Percentiles rank a stretch among this genome's conserved stretches.
These are phyloP conservation scores for Fusarium cyanostomum DNA, from an alignment of 2,329 filamentous ascomycete genomes.

Conservation along the genomic window DNA sequence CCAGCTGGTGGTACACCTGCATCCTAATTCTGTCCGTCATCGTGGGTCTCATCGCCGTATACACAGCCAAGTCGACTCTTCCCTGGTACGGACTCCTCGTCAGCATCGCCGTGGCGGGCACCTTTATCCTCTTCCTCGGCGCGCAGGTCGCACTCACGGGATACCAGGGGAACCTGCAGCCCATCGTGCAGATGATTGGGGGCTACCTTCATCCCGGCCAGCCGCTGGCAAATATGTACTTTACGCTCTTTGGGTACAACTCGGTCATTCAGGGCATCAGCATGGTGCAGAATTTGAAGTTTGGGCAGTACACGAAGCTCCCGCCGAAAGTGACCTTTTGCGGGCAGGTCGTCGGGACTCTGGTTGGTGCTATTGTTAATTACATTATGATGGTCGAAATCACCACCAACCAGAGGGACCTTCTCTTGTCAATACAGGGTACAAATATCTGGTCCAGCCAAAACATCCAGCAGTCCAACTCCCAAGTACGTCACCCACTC, in stretches of 20 bases:
- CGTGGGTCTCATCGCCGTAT: slow-evolving; percentile 19
- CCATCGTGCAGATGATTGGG: slow-evolving; percentile 28
- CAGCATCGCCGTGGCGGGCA: slow-evolving; percentile 46
- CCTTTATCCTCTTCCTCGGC: slow-evolving; percentile 54
- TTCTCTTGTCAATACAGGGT: slow-evolving; percentile 58
- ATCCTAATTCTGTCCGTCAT: slow-evolving; percentile 5
- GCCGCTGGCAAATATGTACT: slow-evolving; percentile 34
- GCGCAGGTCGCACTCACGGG: slow-evolving; percentile 36
- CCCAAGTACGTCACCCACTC: too few species aligned
- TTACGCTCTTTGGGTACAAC: slow-evolving; percentile 26
- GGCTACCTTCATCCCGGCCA: slow-evolving; percentile 26
- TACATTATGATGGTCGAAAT: slow-evolving; percentile 64
- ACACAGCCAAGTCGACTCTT: slow-evolving; percentile 41
- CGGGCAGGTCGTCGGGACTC: slow-evolving; percentile 64
- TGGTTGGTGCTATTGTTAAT: slow-evolving; percentile 63
- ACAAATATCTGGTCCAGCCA: slow-evolving; percentile 63
- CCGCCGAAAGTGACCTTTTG: slow-evolving; percentile 22
- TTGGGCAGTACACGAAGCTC: slow-evolving; percentile 24
- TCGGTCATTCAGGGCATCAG: slow-evolving; percentile 3
- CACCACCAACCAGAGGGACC: slow-evolving; percentile 56
- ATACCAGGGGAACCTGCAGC: slow-evolving; percentile 16
- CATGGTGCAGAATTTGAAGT: slow-evolving; percentile 17
- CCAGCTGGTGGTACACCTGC: slow-evolving; percentile 21
- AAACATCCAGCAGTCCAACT: slow-evolving; percentile 58
- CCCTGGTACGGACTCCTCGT: slow-evolving; percentile 55